Percentiles rank a stretch among this genome's conserved stretches.
Conservation (phyloP, 2,329 filamentous ascomycete genomes). For the Colletotrichum sp. region DNA sequence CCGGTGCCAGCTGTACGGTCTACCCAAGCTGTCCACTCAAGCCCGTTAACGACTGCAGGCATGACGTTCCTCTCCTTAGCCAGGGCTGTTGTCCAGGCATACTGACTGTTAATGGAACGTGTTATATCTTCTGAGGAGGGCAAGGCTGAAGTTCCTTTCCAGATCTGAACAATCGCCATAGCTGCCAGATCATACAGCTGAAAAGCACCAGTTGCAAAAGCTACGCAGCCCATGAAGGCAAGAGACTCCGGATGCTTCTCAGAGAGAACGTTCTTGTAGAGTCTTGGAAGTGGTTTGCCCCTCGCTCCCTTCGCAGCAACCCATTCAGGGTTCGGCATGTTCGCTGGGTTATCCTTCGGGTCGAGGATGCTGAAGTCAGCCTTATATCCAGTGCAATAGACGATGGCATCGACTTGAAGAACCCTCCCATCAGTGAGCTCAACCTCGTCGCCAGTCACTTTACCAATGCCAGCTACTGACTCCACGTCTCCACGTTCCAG, state of each 20-base stretch:
- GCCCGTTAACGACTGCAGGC: constrained; percentile 24
- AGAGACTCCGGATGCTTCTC: constrained; percentile 39
- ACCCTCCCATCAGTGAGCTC: constrained; percentile 26
- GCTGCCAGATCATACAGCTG: constrained; percentile 36
- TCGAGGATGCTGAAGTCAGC: constrained; percentile 19
- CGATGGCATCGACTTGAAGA: constrained; percentile 26
- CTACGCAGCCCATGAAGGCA: constrained; percentile 30
- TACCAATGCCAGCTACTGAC: constrained; percentile 29
- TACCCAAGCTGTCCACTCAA: constrained; percentile 36
- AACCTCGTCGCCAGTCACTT: constrained; percentile 24
- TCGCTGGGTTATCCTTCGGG: constrained; percentile 15
- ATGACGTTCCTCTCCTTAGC: constrained; percentile 20
- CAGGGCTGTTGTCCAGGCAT: constrained; percentile 27
- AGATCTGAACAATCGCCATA: constrained; percentile 43
- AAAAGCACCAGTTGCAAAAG: constrained; percentile 33
- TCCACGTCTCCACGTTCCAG: constrained; percentile 29
- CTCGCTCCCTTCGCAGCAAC: constrained; percentile 24
- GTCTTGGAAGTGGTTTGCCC: constrained; percentile 30
- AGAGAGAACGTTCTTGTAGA: constrained; percentile 46
- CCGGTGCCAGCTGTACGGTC: constrained; percentile 44
- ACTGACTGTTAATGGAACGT: constrained; percentile 25
- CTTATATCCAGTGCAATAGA: constrained; percentile 31
- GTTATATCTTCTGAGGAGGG: constrained; percentile 31
- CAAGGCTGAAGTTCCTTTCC: constrained; percentile 29
- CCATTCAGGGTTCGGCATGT: constrained; percentile 14